phyloP scores from a whole-genome alignment of 2,329 filamentous ascomycete genomes.

The Saccharata proteae region DNA sequence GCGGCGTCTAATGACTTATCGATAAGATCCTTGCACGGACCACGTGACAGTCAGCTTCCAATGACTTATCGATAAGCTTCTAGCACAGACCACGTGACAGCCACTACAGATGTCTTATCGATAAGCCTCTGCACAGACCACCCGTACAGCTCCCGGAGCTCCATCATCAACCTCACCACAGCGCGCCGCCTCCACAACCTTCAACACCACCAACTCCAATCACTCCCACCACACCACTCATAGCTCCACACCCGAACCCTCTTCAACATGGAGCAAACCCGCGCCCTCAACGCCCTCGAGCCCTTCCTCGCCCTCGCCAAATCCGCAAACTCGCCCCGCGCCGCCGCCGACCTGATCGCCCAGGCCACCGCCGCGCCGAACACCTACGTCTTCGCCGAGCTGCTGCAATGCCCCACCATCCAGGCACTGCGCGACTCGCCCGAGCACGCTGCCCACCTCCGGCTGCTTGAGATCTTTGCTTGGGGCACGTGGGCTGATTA shows the following conservation, averaged over 20 bases:
- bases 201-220: not conserved
- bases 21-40: no score
- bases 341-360: constrained; percentile 72
- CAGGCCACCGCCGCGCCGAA: constrained; percentile 82
- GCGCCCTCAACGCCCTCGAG: constrained; percentile 50
- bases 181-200: not conserved
- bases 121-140: no score
- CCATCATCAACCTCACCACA: not conserved
- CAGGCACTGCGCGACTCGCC: constrained; percentile 54
- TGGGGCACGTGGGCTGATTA: constrained; percentile 83
- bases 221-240: not conserved
- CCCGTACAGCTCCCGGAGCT: no score
- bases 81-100: no score
- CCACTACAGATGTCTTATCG: no score
- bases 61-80: no score
- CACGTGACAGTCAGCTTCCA: no score
- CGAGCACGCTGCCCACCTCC: constrained; percentile 53
- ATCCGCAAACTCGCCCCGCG: constrained; percentile 70
- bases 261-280: constrained; percentile 59
- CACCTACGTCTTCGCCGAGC: constrained; percentile 87
- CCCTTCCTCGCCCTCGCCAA: constrained; percentile 87
- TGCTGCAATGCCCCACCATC: constrained; percentile 71
- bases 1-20: no score
- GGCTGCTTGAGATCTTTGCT: constrained; percentile 76
- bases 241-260: not conserved